Percentiles rank a stretch among this genome's conserved stretches.
Conservation (phyloP, 257 asterid genomes). For the Solanum arcanum region DNA sequence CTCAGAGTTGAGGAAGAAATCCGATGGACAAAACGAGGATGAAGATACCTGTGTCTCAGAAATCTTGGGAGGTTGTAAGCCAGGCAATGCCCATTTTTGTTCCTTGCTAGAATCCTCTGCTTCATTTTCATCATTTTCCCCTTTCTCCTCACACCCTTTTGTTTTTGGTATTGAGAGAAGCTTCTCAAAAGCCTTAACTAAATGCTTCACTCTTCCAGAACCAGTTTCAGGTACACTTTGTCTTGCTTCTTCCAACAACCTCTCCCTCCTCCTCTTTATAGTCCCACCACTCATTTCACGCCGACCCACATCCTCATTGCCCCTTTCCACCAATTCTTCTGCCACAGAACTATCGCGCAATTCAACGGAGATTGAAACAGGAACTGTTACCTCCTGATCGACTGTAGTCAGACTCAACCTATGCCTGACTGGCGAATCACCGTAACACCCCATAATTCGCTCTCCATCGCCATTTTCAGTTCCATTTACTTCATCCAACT, state of each 20-base stretch:
- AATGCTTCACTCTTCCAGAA: conserved; percentile 65
- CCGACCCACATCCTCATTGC: neutral
- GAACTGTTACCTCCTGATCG: neutral
- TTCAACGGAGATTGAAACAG: neutral
- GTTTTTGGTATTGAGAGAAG: conserved; percentile 31
- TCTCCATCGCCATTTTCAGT: conserved; percentile 1
- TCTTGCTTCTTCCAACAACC: conserved; percentile 45
- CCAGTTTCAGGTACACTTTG: conserved; percentile 43
- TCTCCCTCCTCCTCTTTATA: conserved; percentile 54
- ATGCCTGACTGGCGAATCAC: neutral
- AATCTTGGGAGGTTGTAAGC: conserved; percentile 28
- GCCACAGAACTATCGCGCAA: conserved; percentile 1
- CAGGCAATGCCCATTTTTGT: conserved; percentile 48
- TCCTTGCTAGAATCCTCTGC: conserved; percentile 18
- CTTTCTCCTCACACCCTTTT: conserved; percentile 26
- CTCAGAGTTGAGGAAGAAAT: conserved; percentile 50
- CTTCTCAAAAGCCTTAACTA: conserved; percentile 76
- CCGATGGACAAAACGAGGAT: conserved; percentile 62
- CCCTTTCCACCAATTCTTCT: neutral
- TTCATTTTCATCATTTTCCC: conserved; percentile 18
- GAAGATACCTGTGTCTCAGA: conserved; percentile 32
- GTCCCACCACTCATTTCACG: conserved; percentile 15
- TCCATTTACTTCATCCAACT: neutral
- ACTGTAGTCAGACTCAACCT: neutral
- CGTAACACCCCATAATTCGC: neutral